These are phyloP conservation scores for Vanderwaltozyma yarrowii DNA, from an alignment of 805 yeast species.

Conservation along the genomic window DNA sequence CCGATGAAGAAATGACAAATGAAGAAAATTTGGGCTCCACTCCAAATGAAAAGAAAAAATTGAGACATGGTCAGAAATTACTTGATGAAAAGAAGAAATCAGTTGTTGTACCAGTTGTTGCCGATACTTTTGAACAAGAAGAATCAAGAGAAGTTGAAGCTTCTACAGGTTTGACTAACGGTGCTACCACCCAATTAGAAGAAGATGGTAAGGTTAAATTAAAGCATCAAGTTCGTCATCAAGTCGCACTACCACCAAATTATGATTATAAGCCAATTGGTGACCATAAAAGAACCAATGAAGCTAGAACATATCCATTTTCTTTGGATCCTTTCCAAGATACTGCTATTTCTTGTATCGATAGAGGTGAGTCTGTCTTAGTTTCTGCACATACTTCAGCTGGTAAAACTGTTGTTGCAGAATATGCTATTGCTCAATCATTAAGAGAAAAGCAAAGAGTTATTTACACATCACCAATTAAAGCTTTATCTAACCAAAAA, in stretches of 20 bases:
- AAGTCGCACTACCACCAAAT: conserved; percentile 91
- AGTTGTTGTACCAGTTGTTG: conserved; percentile 60
- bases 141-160: conserved; percentile 84
- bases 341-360: conserved; percentile 91
- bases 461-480: conserved; percentile 90
- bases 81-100: conserved; percentile 34
- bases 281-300: conserved; percentile 64
- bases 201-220: conserved; percentile 52
- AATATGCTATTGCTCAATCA: conserved; percentile 95
- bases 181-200: conserved; percentile 30
- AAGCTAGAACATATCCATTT: conserved; percentile 89
- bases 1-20: conserved; percentile 14
- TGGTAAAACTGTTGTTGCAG: conserved; percentile 95
- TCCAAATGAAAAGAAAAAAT: conserved; percentile 14
- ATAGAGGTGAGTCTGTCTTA: conserved; percentile 84
- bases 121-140: conserved; percentile 80
- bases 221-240: conserved; percentile 93
- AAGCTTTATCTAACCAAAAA: conserved; percentile 89
- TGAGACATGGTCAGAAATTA: conserved; percentile 21
- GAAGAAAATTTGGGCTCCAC: conserved; percentile 3
- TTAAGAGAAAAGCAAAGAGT: conserved; percentile 84
- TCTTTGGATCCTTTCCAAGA: conserved; percentile 95
- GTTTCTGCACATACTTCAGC: conserved; percentile 98
- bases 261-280: conserved; percentile 83
- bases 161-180: conserved; percentile 55